Percentiles rank a stretch among this genome's conserved stretches.
Conservation (phyloP, 2,329 filamentous ascomycete species). For the Chaetoscypha palmicola region DNA sequence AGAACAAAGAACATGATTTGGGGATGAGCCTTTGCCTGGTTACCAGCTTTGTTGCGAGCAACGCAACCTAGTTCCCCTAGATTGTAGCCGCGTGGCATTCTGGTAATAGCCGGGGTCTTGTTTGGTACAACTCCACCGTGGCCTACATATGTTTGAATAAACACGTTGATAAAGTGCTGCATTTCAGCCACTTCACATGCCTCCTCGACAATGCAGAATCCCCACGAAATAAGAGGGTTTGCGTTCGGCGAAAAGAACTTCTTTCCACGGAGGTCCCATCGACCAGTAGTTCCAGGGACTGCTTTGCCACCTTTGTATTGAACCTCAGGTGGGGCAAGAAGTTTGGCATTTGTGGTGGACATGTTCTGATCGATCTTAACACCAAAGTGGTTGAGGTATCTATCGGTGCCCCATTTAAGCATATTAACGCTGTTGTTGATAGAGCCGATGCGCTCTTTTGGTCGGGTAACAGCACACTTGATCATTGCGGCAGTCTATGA, state of each 20-base stretch:
- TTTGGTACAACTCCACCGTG: constrained; percentile 54
- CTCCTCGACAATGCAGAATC: constrained; percentile 59
- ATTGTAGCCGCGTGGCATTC: constrained; percentile 9
- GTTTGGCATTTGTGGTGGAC: constrained; percentile 59
- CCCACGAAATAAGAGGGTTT: constrained; percentile 63
- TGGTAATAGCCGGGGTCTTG: constrained; percentile 37
- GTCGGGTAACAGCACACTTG: constrained; percentile 79
- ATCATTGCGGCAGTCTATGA: constrained; percentile 87
- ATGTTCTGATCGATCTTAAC: constrained; percentile 60
- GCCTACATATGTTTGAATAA: constrained; percentile 51
- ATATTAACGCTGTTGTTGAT: constrained; percentile 63
- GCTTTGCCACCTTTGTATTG: constrained; percentile 46
- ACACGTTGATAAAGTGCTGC: constrained; percentile 49
- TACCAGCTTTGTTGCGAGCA: constrained; percentile 17
- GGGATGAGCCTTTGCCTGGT: constrained; percentile 35
- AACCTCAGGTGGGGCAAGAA: constrained; percentile 66
- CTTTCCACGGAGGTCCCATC: constrained; percentile 82
- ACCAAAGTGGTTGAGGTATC: constrained; percentile 65
- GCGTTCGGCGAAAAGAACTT: constrained; percentile 65
- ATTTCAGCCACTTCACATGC: constrained; percentile 42
- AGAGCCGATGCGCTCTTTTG: constrained; percentile 56
- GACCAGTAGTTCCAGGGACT: constrained; percentile 60
- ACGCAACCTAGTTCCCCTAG: constrained; percentile 12
- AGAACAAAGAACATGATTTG: constrained; percentile 79
- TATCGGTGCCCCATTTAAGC: constrained; percentile 62